A percentile compares a stretch with the other conserved stretches of the same genome.
These are phyloP conservation scores for Piromyces finnis DNA, from an alignment of 192 early-diverging fungal species.

Conservation along the genomic window DNA sequence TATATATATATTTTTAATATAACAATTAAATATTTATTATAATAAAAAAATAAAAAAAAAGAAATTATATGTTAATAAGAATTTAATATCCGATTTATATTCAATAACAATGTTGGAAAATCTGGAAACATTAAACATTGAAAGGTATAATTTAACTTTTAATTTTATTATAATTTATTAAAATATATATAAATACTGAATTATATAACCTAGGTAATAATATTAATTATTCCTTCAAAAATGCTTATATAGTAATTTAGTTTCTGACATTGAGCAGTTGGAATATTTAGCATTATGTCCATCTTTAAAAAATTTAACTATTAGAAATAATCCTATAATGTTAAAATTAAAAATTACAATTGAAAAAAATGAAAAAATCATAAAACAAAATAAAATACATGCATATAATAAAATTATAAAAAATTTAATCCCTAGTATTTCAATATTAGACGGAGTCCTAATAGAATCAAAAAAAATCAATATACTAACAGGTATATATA, in stretches of 20 bases:
- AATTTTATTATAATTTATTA: too few relatives aligned
- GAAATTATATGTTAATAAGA: neutral
- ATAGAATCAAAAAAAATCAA: neutral
- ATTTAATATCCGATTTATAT: neutral
- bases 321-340: neutral
- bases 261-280: neutral
- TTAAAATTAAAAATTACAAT: neutral
- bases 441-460: neutral
- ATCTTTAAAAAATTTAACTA: neutral
- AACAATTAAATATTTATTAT: neutral
- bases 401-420: neutral
- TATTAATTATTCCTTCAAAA: too few relatives aligned
- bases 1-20: neutral
- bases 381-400: neutral
- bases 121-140: neutral
- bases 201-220: too few relatives aligned
- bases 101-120: neutral
- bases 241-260: neutral
- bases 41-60: neutral
- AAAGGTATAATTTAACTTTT: neutral
- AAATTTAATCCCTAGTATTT: neutral
- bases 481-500: neutral
- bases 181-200: too few relatives aligned
- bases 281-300: neutral
- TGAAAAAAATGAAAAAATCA: neutral